phyloP scores from a whole-genome alignment of 1,284 basidiomycete species.

The Melampsora americana region DNA sequence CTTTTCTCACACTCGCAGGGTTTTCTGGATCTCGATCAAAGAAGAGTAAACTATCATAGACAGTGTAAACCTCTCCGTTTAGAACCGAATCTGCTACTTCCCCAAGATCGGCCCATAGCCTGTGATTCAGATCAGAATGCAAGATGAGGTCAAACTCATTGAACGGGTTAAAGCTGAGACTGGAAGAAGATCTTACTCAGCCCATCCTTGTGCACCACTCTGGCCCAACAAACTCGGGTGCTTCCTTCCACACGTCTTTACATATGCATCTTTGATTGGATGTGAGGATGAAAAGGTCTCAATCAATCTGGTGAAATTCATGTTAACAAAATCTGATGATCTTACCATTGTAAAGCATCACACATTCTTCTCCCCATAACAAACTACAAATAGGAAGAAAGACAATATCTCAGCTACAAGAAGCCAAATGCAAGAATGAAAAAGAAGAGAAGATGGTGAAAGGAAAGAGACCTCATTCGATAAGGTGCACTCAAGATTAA shows the following conservation, averaged over 20 bases:
- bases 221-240: slow-evolving; percentile 47
- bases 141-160: neutral
- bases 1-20: slow-evolving; percentile 29
- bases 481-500: slow-evolving; percentile 33
- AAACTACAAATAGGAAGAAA: slow-evolving; percentile 16
- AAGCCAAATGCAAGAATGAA: no score
- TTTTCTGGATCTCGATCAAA: slow-evolving; percentile 41
- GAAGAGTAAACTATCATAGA: slow-evolving; percentile 39
- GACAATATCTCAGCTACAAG: no score
- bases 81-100: slow-evolving; percentile 32
- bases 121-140: neutral
- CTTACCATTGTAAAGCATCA: slow-evolving; percentile 43
- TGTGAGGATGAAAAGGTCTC: neutral
- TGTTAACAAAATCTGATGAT: neutral
- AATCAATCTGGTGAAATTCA: neutral
- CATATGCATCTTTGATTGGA: slow-evolving; percentile 39
- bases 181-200: slow-evolving; percentile 39
- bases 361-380: slow-evolving; percentile 39
- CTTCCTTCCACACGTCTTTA: slow-evolving; percentile 46
- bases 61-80: slow-evolving; percentile 33
- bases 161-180: neutral
- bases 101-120: slow-evolving; percentile 38
- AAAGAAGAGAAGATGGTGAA: no score
- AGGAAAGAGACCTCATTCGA: slow-evolving; percentile 32
- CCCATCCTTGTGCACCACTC: slow-evolving; percentile 47